Evolutionary conservation across 2,329 filamentous ascomycete genomes (phyloP), one percentile per base, ranked within the genome.

Genomic region (Cladosporium cucumerinum): DNA sequence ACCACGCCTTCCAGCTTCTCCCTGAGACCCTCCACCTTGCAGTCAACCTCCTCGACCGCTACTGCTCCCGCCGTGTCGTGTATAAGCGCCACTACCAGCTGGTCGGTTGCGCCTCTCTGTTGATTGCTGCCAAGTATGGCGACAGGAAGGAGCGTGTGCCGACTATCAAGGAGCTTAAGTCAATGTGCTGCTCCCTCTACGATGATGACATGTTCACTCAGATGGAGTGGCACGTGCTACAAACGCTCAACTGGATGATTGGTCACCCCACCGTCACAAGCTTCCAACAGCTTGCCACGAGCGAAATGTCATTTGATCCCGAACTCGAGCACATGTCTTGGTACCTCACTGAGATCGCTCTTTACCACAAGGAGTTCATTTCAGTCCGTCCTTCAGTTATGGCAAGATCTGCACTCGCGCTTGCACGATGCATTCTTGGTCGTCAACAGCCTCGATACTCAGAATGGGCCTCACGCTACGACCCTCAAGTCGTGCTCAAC

Each of bases 191-290:
- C 81, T 93, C 91, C 43, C 86, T 98, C 46, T 99, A 99, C 80
- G 95, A 99, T 74, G 93, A 97, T 58, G 94, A 97, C 81, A 99
- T 99, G 95, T 99, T 99, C 81, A 94, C 93, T 12, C 95, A 99
- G 80, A 99, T 99, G 95, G 95, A 99, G 82, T 98, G 96, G 93
- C 95, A 99, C 78, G 94, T 99, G 43, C 86, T 99, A 72, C 96
- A 97, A 81, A 99, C 95, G 1, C 86, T 99, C 66, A 92, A 96
- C 77, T 99, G 95, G 95, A 88, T 89, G 70, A 91, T 99, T 71
- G 95, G 95, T 63, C 94, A 98, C 80, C 93, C 95, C 1, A 98
- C 95, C 30, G 91, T 97, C 70, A 94, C 98, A 79, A 91, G 90
- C 77, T 99, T 97, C 80, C 85, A 96, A 55, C 91, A 97, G 75